phyloP scores from a whole-genome alignment of 345 rosid species.

The Erucastrum elatum region DNA sequence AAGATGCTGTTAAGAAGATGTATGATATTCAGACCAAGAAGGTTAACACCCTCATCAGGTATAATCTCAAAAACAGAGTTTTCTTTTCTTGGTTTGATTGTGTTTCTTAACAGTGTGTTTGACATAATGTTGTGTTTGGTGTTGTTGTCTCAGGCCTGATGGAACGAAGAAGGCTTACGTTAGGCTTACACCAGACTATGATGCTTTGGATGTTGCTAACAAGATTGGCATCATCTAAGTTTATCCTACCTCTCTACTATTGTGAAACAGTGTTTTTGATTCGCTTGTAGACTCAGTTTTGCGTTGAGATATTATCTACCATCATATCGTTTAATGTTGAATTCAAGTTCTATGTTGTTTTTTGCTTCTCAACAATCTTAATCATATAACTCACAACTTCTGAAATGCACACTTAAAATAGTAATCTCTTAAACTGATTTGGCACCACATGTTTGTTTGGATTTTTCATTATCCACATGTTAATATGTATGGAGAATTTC shows the following conservation, averaged over 20 bases:
- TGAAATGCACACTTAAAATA: not conserved
- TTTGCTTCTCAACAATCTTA: not conserved
- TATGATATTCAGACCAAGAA: slow-evolving; percentile 91
- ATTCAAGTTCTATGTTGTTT: not conserved
- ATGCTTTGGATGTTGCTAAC: slow-evolving; percentile 75
- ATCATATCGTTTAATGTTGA: slow-evolving; percentile 11
- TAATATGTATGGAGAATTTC: not conserved
- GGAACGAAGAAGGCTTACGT: slow-evolving; percentile 78
- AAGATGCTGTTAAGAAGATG: slow-evolving; percentile 94
- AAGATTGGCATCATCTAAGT: slow-evolving; percentile 77
- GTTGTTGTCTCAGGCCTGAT: slow-evolving; percentile 56
- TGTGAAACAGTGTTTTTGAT: slow-evolving; percentile 21
- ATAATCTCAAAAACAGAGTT: not conserved
- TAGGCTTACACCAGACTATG: slow-evolving; percentile 68
- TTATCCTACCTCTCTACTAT: slow-evolving; percentile 8
- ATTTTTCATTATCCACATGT: slow-evolving; percentile 6
- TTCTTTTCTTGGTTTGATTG: not conserved
- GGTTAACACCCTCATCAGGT: slow-evolving; percentile 95
- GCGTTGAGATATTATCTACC: slow-evolving; percentile 19
- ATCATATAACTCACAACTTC: too few species aligned
- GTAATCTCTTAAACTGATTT: not conserved
- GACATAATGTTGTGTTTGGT: not conserved
- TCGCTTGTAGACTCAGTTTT: slow-evolving; percentile 35
- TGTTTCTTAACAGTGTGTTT: not conserved
- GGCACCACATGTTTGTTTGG: not conserved